Percentiles rank a stretch among this genome's conserved stretches.
phyloP scores from a whole-genome alignment of 1,284 basidiomycete genomes.

The Amylostereum areolatum region DNA sequence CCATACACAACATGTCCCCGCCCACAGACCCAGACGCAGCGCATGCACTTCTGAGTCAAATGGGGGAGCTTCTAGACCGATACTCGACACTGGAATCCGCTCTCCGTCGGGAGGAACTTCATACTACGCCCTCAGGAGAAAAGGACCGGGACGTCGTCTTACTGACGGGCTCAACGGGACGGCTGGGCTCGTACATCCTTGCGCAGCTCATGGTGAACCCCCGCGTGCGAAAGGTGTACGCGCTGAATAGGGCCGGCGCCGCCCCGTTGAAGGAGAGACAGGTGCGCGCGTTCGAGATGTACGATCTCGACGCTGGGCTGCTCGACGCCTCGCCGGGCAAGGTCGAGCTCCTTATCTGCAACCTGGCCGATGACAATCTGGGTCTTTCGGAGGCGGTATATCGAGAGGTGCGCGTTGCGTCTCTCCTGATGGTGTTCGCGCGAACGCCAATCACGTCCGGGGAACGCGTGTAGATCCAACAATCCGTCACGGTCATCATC shows the following conservation, averaged over 20 bases:
- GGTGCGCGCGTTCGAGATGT: constrained; percentile 3
- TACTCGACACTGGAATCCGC: too few relatives aligned
- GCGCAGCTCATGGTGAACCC: constrained; percentile 35
- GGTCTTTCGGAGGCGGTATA: constrained; percentile 9
- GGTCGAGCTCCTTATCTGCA: constrained; percentile 4
- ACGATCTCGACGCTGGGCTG: constrained; percentile 5
- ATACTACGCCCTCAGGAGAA: too few relatives aligned
- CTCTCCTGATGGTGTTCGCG: neutral
- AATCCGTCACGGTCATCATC: neutral
- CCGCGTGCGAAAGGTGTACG: constrained; percentile 22
- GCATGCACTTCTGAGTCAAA: too few relatives aligned
- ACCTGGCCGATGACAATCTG: constrained; percentile 6
- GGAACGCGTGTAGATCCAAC: neutral
- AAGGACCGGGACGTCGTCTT: constrained; percentile 8
- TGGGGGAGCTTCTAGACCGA: too few relatives aligned
- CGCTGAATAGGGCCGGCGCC: constrained; percentile 11
- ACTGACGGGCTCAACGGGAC: constrained; percentile 15
- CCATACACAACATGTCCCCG: too few relatives aligned
- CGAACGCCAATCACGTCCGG: neutral
- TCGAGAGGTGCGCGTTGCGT: constrained; percentile 9
- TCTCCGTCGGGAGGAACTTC: too few relatives aligned
- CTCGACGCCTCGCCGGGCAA: constrained; percentile 1
- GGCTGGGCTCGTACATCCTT: constrained; percentile 13
- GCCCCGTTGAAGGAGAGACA: neutral
- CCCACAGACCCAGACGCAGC: too few relatives aligned